Evolutionary conservation across 345 rosid genomes (phyloP), one percentile per base, ranked within the genome.

Genomic region (Acer saccharum): DNA sequence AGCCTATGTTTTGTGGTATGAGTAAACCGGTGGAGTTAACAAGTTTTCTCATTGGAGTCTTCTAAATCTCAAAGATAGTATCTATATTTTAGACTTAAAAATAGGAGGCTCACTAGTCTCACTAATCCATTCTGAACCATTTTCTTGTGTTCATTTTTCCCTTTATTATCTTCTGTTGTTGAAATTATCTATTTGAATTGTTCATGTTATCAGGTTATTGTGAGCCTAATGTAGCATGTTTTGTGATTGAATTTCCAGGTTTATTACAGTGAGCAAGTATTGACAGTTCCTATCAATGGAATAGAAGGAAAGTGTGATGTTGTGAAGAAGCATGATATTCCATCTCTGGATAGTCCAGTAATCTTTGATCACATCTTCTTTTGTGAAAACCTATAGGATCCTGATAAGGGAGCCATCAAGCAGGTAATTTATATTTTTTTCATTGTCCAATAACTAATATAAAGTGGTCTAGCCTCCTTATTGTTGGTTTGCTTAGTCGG

Each of bases 291-390:
- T 17, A 79, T 87, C 44, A 85, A 48, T 71, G 79, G 74, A 64
- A 61, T 95, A 69, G 80, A 87, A 83, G 97, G 99, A 21, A 95
- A 90, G 78, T 95, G 98, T 80, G 92, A 93, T 79, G 90, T 92
- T 50, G 83, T 87, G 81, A 93, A 83, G 91, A 93, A 88, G 81
- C 77, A 14, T 64, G 93, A 93, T 76, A 69, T 95, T 81, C 90
- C 2, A 1, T 64, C 81, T 44, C 81, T 44, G 76, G 77, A 74
- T 67, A 32, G 35, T 32, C 35, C 35, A 3, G 2, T 32, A 32
- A 32, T 32, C 35, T 3, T 32, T 32, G 35, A 32, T 4, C 35
- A 32, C 2, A 32, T 32, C 35, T 32, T 32, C 35, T 32, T 32
- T 32, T 32, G 35, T 32, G 35, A 32, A 32, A 3, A 32, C 35